phyloP scores from a whole-genome alignment of 106 monocot genomes.

The Agapanthus africanus region DNA sequence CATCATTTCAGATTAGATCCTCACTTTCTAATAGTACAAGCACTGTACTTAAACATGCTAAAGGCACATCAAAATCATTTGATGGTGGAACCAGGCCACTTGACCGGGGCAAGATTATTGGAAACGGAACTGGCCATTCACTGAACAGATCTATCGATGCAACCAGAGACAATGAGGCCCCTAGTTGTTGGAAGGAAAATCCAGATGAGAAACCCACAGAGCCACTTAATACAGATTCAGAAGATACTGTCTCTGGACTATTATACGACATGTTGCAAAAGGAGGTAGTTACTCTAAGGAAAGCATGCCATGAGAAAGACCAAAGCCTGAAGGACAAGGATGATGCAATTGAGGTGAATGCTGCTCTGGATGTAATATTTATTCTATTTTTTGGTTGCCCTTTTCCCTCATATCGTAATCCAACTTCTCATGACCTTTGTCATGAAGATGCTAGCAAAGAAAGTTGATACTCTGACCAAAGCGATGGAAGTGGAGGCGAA shows the following conservation, averaged over 20 bases:
- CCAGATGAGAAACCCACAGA: constrained; percentile 47
- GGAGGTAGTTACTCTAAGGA: constrained; percentile 74
- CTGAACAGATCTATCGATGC: constrained; percentile 51
- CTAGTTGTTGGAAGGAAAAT: constrained; percentile 40
- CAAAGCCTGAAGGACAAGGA: constrained; percentile 92
- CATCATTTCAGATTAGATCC: constrained; percentile 62
- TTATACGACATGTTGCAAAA: constrained; percentile 86
- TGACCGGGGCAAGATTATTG: constrained; percentile 54
- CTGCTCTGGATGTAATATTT: neutral
- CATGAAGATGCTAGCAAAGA: constrained; percentile 75
- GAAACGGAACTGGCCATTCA: constrained; percentile 29
- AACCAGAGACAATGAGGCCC: constrained; percentile 20
- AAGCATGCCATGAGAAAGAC: constrained; percentile 84
- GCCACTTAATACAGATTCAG: constrained; percentile 23
- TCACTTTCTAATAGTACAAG: constrained; percentile 58
- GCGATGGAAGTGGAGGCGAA: constrained; percentile 97
- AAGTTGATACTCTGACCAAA: constrained; percentile 85
- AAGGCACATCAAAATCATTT: constrained; percentile 89
- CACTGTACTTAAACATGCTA: constrained; percentile 77
- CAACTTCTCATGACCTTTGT: neutral
- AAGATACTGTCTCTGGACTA: constrained; percentile 68
- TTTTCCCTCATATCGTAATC: neutral
- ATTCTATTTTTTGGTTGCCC: neutral
- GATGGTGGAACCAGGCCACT: constrained; percentile 89
- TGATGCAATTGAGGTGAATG: constrained; percentile 79